phyloP scores from a whole-genome alignment of 176 grass and related monocot species.

The Melocanna baccifera region DNA sequence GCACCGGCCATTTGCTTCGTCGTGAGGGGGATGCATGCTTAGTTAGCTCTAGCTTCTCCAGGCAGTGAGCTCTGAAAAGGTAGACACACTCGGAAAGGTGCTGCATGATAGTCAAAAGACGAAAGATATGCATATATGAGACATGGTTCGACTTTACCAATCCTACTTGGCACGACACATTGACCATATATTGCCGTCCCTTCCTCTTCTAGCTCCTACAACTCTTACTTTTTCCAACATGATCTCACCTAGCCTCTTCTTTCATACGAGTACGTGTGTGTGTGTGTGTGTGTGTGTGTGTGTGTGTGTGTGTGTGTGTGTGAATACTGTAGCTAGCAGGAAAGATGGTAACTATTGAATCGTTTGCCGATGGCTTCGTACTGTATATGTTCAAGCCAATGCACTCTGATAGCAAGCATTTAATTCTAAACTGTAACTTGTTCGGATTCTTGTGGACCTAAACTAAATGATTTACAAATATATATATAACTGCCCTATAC shows the following conservation, averaged over 20 bases:
- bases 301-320: neutral
- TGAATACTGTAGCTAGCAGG: neutral
- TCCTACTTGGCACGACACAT: neutral
- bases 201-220: neutral
- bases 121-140: conserved; percentile 25
- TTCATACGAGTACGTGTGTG: no score
- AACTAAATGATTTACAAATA: neutral
- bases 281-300: no score
- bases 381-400: neutral
- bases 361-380: neutral
- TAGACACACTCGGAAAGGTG: conserved; percentile 27
- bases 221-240: neutral
- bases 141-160: conserved; percentile 33
- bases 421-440: neutral
- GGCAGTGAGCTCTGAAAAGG: conserved; percentile 22
- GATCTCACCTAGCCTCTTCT: neutral
- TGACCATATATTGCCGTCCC: neutral
- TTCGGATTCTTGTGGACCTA: neutral
- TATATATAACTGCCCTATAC: neutral
- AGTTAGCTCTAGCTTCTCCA: conserved; percentile 1
- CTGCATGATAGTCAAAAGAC: conserved; percentile 18
- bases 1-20: conserved; percentile 11
- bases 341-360: neutral
- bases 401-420: neutral
- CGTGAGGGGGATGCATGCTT: neutral